A percentile compares a stretch with the other conserved stretches of the same genome.
phyloP scores from a whole-genome alignment of 2,329 filamentous ascomycete species.

The Fusarium cyanostomum region DNA sequence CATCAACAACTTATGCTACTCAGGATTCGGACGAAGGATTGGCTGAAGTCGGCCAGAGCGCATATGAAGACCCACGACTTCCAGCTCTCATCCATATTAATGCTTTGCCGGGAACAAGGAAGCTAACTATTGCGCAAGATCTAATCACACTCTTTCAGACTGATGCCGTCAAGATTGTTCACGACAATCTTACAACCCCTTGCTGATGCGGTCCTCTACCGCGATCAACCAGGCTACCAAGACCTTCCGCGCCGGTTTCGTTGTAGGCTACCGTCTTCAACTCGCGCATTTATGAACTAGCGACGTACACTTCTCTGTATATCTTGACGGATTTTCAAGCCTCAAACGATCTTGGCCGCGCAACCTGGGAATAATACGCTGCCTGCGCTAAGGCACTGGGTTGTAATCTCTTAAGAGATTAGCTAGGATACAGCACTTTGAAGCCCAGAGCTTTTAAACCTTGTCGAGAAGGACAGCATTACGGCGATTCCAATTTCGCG shows the following conservation, averaged over 20 bases:
- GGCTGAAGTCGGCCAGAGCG: no score
- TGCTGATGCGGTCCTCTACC: not conserved
- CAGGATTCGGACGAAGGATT: no score
- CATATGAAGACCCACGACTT: no score
- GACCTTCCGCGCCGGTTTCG: not conserved
- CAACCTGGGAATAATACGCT: no score
- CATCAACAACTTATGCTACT: no score
- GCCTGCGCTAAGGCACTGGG: no score
- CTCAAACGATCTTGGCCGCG: not conserved
- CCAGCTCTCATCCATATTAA: not conserved
- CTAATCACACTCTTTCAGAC: not conserved
- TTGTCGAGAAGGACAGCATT: no score
- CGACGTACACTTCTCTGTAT: not conserved
- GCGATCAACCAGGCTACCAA: not conserved
- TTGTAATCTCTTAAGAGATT: no score
- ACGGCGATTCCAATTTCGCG: no score
- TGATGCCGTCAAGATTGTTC: not conserved
- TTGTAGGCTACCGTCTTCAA: not conserved
- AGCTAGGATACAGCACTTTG: no score
- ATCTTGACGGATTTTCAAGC: not conserved
- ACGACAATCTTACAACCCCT: not conserved
- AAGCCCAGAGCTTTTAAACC: no score
- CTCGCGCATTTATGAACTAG: not conserved
- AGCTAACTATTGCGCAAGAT: not conserved
- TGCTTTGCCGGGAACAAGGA: not conserved